Evolutionary conservation across 305 asterid species (phyloP), one percentile per base, ranked within the genome.

Genomic region (Fraxinus baroniana): DNA sequence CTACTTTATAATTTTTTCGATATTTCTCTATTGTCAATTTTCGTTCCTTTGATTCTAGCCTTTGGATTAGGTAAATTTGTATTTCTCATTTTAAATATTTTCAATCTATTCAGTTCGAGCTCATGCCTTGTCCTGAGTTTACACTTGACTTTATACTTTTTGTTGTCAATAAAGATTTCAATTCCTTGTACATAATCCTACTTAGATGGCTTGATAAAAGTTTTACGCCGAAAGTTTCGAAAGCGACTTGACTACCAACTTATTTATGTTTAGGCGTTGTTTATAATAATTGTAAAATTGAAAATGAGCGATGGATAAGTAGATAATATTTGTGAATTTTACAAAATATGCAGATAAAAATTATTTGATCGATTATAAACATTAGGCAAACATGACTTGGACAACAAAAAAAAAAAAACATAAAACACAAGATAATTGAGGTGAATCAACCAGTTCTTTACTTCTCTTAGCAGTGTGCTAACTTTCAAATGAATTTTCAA

Each of bases 1-100:
- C 81, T 57, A 36, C 76, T 5, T 9, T 73, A 78, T 72, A 83
- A 77, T 35, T 46, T 70, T 41, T 30, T 15, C 46, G 9, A 66
- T 26, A 44, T 44, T 44, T 12, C 5, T 1, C 55, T 10, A 44
- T 44, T 12, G 55, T 12, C n/a, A 2, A 12, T 44, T 44, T 44
- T 8, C 46, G 1, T 44, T 13, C 3, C 41, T 36, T 41, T 49
- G 44, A 24, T 44, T 79, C 52, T 26, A 70, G 70, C 49, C 0
- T 44, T 70, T 22, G 13, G 2, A 68, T 49, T 80, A 30, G 24
- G 78, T 72, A 77, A 77, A 72, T 49, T 44, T 49, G 33, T 80
- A 71, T 57, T 55, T 55, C 28, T 57, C 22, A 18, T 55, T 55
- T 4, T 55, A 55, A n/a, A 57, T 17, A 17, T 6, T n/a, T 57